Percentiles rank a stretch among this genome's conserved stretches.
Conservation (phyloP, 106 monocot genomes). For the Acanthochlamys bracteata region DNA sequence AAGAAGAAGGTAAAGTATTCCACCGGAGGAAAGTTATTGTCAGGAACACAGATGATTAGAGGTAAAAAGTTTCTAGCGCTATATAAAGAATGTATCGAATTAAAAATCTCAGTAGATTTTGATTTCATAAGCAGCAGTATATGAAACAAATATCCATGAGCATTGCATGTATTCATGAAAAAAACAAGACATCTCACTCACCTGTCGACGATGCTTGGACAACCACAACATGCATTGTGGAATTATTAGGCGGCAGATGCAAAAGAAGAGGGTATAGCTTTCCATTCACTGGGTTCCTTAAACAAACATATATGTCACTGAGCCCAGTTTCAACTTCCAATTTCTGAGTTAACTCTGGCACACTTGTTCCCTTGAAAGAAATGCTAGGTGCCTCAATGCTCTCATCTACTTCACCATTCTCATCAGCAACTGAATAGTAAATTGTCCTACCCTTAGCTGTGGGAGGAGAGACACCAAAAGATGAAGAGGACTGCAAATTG, state of each 20-base stretch:
- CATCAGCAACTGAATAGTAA: constrained; percentile 46
- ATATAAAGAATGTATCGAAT: too few relatives aligned
- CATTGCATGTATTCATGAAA: not conserved
- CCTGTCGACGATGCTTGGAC: constrained; percentile 54
- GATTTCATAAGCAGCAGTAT: too few relatives aligned
- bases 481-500: constrained; percentile 37
- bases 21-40: too few relatives aligned
- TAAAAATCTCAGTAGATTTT: too few relatives aligned
- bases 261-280: constrained; percentile 56
- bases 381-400: constrained; percentile 15
- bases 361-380: constrained; percentile 51
- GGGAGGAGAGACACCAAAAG: constrained; percentile 31
- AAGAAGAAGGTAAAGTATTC: too few relatives aligned
- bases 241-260: constrained; percentile 64
- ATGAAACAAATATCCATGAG: not conserved
- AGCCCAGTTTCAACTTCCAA: constrained; percentile 56
- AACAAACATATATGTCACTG: constrained; percentile 57
- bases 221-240: constrained; percentile 50
- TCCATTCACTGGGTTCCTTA: constrained; percentile 37
- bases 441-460: constrained; percentile 54
- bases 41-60: too few relatives aligned
- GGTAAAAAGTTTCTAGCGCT: too few relatives aligned
- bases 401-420: constrained; percentile 45
- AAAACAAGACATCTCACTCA: not conserved
- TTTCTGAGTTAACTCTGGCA: constrained; percentile 45